These are phyloP conservation scores for Phytophthora aleatoria DNA, from an alignment of 352 stramenopile species.

Conservation along the genomic window DNA sequence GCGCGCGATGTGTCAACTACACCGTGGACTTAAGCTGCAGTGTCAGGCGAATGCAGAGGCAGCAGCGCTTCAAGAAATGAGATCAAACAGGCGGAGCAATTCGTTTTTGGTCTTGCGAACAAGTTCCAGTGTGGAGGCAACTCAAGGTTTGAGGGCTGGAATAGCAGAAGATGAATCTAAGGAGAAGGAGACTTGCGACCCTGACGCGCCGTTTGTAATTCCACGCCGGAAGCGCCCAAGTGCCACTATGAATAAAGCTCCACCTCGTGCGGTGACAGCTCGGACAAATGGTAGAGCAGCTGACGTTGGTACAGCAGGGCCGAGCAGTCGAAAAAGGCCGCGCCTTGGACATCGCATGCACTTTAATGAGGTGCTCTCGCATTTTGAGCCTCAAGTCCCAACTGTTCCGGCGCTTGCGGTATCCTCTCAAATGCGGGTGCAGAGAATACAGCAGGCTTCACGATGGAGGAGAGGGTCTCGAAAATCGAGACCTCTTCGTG, in stretches of 20 bases:
- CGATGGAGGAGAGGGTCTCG: conserved; percentile 8
- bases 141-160: no score
- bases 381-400: conserved; percentile 12
- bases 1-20: conserved; percentile 49
- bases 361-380: conserved; percentile 17
- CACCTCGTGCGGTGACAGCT: no score
- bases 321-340: conserved; percentile 10
- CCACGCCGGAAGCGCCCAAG: conserved; percentile 32
- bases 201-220: conserved; percentile 33
- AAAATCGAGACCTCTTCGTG: conserved; percentile 27
- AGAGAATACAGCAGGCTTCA: conserved; percentile 4
- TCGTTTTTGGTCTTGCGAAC: background rate
- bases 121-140: background rate
- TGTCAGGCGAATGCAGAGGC: conserved; percentile 32
- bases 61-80: conserved; percentile 1
- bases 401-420: background rate
- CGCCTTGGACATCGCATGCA: conserved; percentile 15
- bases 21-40: conserved; percentile 47
- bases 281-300: background rate
- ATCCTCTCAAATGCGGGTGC: conserved; percentile 1
- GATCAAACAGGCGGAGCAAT: background rate
- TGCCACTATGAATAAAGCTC: no score
- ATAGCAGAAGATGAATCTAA: background rate
- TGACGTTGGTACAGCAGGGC: background rate
- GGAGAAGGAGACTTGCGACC: background rate